These are phyloP conservation scores for Rubroboletus satanas DNA, from an alignment of 768 basidiomycete species.

Conservation along the genomic window DNA sequence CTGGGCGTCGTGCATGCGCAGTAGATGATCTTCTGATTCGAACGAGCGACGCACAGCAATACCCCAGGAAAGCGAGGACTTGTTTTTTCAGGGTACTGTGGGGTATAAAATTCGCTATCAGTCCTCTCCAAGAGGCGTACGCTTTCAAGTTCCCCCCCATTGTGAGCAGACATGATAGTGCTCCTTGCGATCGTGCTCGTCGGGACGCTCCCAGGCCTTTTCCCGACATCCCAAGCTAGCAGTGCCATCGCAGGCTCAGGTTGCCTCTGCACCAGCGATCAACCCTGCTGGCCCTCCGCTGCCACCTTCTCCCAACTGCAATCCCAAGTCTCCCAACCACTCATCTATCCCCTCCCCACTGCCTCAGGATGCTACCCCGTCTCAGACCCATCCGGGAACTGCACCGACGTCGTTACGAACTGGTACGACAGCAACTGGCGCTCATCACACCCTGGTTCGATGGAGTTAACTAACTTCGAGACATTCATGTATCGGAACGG, in stretches of 20 bases:
- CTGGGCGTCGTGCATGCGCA: neutral
- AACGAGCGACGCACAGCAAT: neutral
- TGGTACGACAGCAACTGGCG: constrained; percentile 37
- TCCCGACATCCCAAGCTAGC: neutral
- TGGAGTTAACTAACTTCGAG: constrained; percentile 35
- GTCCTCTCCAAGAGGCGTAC: neutral
- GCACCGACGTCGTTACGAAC: too few relatives aligned
- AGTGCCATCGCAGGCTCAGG: neutral
- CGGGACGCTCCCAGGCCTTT: neutral
- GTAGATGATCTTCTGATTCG: neutral
- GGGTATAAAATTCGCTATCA: neutral
- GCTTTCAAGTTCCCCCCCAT: neutral
- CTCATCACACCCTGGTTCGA: constrained; percentile 37
- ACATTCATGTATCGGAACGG: constrained; percentile 39
- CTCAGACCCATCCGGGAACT: constrained; percentile 13
- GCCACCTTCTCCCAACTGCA: constrained; percentile 33
- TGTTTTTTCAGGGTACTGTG: neutral
- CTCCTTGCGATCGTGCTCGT: neutral
- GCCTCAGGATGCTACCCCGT: constrained; percentile 42
- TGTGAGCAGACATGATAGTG: neutral
- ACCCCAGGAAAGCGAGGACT: neutral
- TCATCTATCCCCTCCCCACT: constrained; percentile 40
- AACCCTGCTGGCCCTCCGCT: constrained; percentile 43
- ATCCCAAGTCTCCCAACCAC: constrained; percentile 40
- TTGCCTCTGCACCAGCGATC: constrained; percentile 37